Evolutionary conservation across 139 green algal species (phyloP).

Genomic region (Tetradesmus obliquus): DNA sequence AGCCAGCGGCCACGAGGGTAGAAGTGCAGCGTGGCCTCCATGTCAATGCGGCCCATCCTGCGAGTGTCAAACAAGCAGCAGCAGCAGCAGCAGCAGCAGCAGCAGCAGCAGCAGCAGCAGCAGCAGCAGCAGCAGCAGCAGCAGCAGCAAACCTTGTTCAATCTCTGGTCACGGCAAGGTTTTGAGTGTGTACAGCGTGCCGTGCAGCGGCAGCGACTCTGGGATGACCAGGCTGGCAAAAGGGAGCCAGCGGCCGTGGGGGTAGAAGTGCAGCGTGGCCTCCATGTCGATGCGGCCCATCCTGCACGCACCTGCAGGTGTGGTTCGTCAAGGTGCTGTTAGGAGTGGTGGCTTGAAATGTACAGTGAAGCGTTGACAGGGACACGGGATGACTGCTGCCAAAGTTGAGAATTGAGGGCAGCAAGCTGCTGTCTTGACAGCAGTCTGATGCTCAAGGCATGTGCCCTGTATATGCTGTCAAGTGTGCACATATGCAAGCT

Average conservation of each 20-base stretch:
- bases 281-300: conserved; percentile 37
- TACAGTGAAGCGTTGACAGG: no score
- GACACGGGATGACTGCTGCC: no score
- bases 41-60: conserved; percentile 29
- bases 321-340: no score
- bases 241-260: not conserved
- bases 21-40: conserved; percentile 29
- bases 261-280: conserved; percentile 25
- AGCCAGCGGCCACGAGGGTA: not conserved
- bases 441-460: no score
- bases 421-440: no score
- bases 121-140: not conserved
- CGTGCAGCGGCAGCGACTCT: conserved; percentile 1
- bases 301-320: conserved; percentile 5
- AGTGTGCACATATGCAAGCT: no score
- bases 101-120: not conserved
- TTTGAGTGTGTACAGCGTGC: no score
- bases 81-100: not conserved
- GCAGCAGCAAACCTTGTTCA: not conserved
- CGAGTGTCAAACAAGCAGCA: not conserved
- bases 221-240: not conserved
- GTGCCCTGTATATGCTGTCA: no score
- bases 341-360: no score
- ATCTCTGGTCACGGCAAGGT: not conserved
- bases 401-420: no score